Base-by-base conservation (phyloP, 257 asterid genomes). In the Misopates orontium region DNA sequence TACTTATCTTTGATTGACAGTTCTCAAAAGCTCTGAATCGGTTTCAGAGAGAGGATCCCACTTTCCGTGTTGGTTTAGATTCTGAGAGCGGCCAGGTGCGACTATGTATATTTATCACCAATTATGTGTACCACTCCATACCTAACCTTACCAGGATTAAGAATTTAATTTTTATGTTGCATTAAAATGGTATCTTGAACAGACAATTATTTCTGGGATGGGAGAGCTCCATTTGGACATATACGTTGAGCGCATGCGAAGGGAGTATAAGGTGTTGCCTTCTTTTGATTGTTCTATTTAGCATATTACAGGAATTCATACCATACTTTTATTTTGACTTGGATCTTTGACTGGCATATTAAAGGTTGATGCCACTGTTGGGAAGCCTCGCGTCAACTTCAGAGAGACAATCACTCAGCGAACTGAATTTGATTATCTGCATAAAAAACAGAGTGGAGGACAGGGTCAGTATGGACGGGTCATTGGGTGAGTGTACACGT, bases 171-270 rank as follows among this genome's bases (percentile, higher is more conserved):
- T 32, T 62, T 55, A 36, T 42, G 18, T 75, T 53, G 31, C 64
- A 52, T 66, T 63, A 60, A 39, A 67, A 77, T 77, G 64, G 61
- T 77, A 67, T 80, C 6, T 15, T 84, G 80, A 68, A 72, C 86
- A 94, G 97, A 94, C 99, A 50, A 94, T 94, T 75, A 90, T 94
- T 28, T 94, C 99, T 61, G 99, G 99, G 65, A 94, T 94, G 99
- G 99, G 99, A 70, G 99, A 94, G 78, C 87, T 94, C 70, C 99
- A 94, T 79, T 79, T 94, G 85, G 96, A 88, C 78, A 80, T 94
- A 72, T 94, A 94, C 62, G 99, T 94, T 62, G 99, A 94, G 80
- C 97, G 99, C 66, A 94, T 94, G 85, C 78, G 85, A 69, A 86
- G 99, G 76, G 99, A 94, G 74, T 94, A 94, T 60, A 94, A 94